A percentile compares a stretch with the other conserved stretches of the same genome.
phyloP scores from a whole-genome alignment of 805 yeast genomes.

The Starmerella tilneyi region DNA sequence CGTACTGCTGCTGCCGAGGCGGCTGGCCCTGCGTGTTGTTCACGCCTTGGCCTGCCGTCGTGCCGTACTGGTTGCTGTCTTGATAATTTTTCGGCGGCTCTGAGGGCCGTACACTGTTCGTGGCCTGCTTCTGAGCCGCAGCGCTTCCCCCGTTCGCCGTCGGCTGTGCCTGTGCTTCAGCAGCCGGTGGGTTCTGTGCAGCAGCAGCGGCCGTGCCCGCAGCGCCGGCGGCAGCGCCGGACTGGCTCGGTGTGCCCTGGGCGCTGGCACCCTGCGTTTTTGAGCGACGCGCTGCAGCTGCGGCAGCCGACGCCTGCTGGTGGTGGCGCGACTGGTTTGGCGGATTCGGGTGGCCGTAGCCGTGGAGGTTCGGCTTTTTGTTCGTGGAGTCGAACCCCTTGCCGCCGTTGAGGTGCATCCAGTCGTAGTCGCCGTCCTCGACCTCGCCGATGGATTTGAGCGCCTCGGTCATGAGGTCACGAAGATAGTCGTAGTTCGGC shows the following conservation, averaged over 20 bases:
- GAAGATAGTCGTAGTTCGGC: constrained; percentile 85
- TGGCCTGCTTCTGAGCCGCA: constrained; percentile 5
- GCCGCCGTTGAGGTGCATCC: constrained; percentile 95
- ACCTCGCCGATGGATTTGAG: constrained; percentile 57
- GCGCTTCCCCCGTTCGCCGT: constrained; percentile 1
- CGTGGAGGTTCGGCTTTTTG: constrained; percentile 88
- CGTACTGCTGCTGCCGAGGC: constrained; percentile 14
- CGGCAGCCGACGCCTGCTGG: constrained; percentile 16
- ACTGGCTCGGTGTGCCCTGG: background rate
- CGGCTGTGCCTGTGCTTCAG: constrained; percentile 4
- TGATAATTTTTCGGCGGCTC: constrained; percentile 19
- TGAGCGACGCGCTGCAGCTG: constrained; percentile 14
- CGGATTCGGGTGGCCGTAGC: constrained; percentile 81
- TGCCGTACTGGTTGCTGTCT: constrained; percentile 21
- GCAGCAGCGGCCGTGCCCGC: constrained; percentile 7
- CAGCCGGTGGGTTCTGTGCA: background rate
- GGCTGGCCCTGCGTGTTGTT: constrained; percentile 4
- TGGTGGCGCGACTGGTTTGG: constrained; percentile 22
- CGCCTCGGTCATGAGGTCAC: constrained; percentile 61
- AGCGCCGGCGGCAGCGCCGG: constrained; percentile 7
- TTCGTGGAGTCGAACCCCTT: constrained; percentile 92
- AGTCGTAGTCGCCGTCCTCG: constrained; percentile 87
- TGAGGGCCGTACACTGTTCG: constrained; percentile 1
- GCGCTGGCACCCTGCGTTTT: constrained; percentile 12
- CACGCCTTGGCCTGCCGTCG: constrained; percentile 6